Base-by-base conservation (phyloP, 2,329 filamentous ascomycete species). In the Coniochaeta hoffmannii region DNA sequence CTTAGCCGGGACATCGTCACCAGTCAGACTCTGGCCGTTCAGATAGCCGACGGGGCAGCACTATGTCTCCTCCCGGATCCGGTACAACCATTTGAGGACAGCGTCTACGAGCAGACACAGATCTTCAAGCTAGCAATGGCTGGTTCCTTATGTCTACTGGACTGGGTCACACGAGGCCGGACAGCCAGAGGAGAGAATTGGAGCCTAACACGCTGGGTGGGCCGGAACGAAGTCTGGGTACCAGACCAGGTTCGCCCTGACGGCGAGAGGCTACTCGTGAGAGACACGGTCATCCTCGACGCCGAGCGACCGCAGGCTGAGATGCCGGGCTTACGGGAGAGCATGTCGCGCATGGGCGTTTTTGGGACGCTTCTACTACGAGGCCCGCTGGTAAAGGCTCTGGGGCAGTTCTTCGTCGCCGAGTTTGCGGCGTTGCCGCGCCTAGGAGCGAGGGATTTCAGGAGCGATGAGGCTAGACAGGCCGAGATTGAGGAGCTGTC, bases 131-230 rank as follows among this genome's bases (percentile, higher is more conserved):
- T 87, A 53, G 75, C 75, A 8, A 71, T 74, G 9, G 71, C 66
- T 6, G 82, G 77, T 62, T 85, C 87, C 38, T 72, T 97, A 14
- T 95, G 91, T 66, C 79, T 96, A 2, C 75, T 96, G 49, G 94
- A 99, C 70, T 99, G 94, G 94, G 91, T 97, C 7, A 95, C 86
- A 2, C 89, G 93, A 65, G 94, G 94, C 8, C 83, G 94, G 17
- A 83, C 79, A 4, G 92, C 94, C 4, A 82, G 89, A 50, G 92
- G 91, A 24, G 94, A 99, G 72, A 80, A 90, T 60, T 99, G 94
- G 94, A 86, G 86, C 62, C 85, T 97, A 58, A 75, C 80, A 56
- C 80, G 79, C 59, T 97, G 94, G 84, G 82, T 78, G 57, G 91
- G 90, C 10, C 81, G 88, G 60, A 97, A 97, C 66, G 94, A 99